These are phyloP conservation scores for Pyricularia grisea DNA, from an alignment of 2,329 filamentous ascomycete genomes.

Conservation along the genomic window DNA sequence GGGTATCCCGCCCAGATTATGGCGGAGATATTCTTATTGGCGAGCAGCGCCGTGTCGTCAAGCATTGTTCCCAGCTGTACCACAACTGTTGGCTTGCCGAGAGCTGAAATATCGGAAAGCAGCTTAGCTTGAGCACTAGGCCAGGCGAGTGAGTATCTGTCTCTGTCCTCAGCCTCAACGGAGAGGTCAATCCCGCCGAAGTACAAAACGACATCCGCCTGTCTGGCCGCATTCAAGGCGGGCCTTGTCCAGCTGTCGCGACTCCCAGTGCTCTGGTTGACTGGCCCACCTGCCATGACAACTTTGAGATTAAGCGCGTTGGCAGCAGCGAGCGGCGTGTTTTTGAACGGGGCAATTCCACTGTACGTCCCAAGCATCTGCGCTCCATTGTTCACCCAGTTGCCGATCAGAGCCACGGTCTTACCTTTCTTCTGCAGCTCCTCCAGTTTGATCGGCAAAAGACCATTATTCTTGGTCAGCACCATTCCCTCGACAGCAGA, in stretches of 20 bases:
- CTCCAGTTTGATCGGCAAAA: constrained; percentile 37
- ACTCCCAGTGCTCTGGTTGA: constrained; percentile 12
- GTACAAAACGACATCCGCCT: constrained; percentile 42
- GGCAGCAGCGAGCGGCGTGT: constrained; percentile 42
- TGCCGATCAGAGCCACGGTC: constrained; percentile 45
- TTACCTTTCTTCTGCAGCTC: constrained; percentile 14
- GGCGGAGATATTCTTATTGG: constrained; percentile 36
- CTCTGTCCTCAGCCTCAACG: constrained; percentile 40
- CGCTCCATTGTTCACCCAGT: constrained; percentile 46
- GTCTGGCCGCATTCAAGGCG: constrained; percentile 27
- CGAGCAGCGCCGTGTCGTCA: constrained; percentile 38
- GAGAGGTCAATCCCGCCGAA: constrained; percentile 45
- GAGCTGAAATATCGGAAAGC: constrained; percentile 31
- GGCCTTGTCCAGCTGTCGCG: constrained; percentile 21
- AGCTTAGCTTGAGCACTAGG: constrained; percentile 39
- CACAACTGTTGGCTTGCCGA: constrained; percentile 37
- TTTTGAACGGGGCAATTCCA: constrained; percentile 45
- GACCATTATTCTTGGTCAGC: constrained; percentile 44
- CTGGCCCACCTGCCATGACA: neutral
- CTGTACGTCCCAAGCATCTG: constrained; percentile 52
- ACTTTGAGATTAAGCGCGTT: constrained; percentile 16
- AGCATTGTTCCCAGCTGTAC: constrained; percentile 40
- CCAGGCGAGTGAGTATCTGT: constrained; percentile 42
- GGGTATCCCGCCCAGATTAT: constrained; percentile 51
- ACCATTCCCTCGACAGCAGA: constrained; percentile 39